Percentiles rank a stretch among this genome's conserved stretches.
Conservation (phyloP, 352 stramenopile species). For the Globisporangium alternatum region DNA sequence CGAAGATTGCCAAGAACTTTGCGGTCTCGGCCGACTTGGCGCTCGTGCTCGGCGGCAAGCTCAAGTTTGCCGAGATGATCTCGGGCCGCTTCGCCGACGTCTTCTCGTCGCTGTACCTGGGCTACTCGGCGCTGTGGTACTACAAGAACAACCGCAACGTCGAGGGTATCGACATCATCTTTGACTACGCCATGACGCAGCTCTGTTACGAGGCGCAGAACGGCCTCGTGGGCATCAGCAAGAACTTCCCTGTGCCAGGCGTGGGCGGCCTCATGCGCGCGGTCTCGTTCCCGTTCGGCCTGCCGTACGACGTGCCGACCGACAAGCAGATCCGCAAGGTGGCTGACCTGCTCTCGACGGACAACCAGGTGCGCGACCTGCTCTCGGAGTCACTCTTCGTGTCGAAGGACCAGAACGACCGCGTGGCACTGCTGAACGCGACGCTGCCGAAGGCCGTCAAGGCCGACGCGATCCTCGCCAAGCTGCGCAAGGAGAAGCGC, state of each 20-base stretch:
- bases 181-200: slow-evolving; percentile 96
- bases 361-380: slow-evolving; percentile 65
- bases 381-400: slow-evolving; percentile 78
- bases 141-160: slow-evolving; percentile 94
- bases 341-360: slow-evolving; percentile 65
- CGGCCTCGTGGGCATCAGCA: slow-evolving; percentile 92
- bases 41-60: slow-evolving; percentile 95
- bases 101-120: slow-evolving; percentile 96
- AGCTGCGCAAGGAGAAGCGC: slow-evolving; percentile 94
- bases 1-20: slow-evolving; percentile 97
- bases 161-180: slow-evolving; percentile 93
- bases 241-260: slow-evolving; percentile 95
- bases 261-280: slow-evolving; percentile 93
- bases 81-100: slow-evolving; percentile 96
- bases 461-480: slow-evolving; percentile 90
- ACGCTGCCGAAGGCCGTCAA: slow-evolving; percentile 87
- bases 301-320: slow-evolving; percentile 88
- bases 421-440: slow-evolving; percentile 69
- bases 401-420: slow-evolving; percentile 61
- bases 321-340: slow-evolving; percentile 86
- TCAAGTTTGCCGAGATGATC: slow-evolving; percentile 99
- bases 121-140: slow-evolving; percentile 97
- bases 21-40: slow-evolving; percentile 94
- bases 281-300: slow-evolving; percentile 95
- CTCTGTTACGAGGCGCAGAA: slow-evolving; percentile 95